A percentile compares a stretch with the other conserved stretches of the same genome.
phyloP scores from a whole-genome alignment of 2,329 filamentous ascomycete species.

The Penicillium vulpinum region DNA sequence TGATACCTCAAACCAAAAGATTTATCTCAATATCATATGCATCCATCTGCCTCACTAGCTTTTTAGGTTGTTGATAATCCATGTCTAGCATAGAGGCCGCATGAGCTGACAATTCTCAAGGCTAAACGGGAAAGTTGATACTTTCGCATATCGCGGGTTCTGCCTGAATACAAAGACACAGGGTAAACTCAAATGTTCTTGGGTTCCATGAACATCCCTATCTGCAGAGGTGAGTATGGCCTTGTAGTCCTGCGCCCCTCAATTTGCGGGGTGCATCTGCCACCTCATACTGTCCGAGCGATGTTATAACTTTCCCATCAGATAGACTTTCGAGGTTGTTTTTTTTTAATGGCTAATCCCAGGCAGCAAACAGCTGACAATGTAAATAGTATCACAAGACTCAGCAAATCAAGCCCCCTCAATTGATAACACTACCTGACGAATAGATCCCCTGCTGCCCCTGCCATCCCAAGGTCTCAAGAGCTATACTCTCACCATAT shows the following conservation, averaged over 20 bases:
- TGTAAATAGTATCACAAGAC: neutral
- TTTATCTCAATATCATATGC: neutral
- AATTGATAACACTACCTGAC: neutral
- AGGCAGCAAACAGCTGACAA: constrained; percentile 1
- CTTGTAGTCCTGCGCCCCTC: neutral
- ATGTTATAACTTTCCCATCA: constrained; percentile 5
- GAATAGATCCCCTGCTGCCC: neutral
- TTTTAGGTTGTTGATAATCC: too few relatives aligned
- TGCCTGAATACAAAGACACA: neutral
- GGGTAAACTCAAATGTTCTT: neutral
- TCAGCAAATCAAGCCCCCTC: neutral
- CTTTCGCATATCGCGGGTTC: neutral
- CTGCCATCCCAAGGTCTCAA: neutral
- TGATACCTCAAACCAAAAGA: neutral
- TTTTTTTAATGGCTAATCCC: too few relatives aligned
- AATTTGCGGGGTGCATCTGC: constrained; percentile 27
- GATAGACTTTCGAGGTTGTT: neutral
- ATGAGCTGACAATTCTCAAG: too few relatives aligned
- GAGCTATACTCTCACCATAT: neutral
- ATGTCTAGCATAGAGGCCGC: neutral
- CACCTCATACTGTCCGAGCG: constrained; percentile 13
- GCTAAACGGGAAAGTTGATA: neutral
- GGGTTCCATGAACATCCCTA: neutral
- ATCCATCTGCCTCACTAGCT: neutral
- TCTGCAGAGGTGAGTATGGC: neutral